Percentiles rank a stretch among this genome's conserved stretches.
These are phyloP conservation scores for Suillus placidus DNA, from an alignment of 768 basidiomycete genomes.

Conservation along the genomic window DNA sequence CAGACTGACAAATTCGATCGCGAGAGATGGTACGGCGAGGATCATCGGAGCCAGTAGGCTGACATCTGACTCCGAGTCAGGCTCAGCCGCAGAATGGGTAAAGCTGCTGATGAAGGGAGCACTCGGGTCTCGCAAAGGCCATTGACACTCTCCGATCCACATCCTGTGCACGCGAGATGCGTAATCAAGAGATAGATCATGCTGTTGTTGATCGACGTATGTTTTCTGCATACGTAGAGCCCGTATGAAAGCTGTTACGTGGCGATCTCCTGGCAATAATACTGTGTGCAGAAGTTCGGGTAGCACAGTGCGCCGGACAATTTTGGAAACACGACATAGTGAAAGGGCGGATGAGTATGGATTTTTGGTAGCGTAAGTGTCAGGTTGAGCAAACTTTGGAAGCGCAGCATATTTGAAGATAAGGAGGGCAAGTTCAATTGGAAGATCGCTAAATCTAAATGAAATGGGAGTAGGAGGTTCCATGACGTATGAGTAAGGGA, in stretches of 20 bases:
- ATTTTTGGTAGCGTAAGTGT: background rate
- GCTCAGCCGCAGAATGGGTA: background rate
- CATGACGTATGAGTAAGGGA: background rate
- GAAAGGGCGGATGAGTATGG: conserved; percentile 29
- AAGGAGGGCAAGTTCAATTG: conserved; percentile 40
- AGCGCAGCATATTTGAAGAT: conserved; percentile 36
- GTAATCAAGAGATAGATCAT: conserved; percentile 37
- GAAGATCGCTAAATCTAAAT: conserved; percentile 27
- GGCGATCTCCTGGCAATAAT: conserved; percentile 25
- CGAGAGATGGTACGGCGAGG: conserved; percentile 25
- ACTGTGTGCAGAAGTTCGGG: conserved; percentile 43
- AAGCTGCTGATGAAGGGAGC: background rate
- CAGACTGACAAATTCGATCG: conserved; percentile 35
- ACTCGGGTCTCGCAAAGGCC: conserved; percentile 19
- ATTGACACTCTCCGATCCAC: conserved; percentile 37
- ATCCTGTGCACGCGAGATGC: conserved; percentile 34
- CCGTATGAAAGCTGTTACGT: conserved; percentile 29
- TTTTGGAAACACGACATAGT: conserved; percentile 37
- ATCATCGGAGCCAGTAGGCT: conserved; percentile 15
- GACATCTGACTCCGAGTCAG: conserved; percentile 19
- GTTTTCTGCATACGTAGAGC: conserved; percentile 32
- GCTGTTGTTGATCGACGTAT: conserved; percentile 11
- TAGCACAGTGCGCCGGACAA: conserved; percentile 39
- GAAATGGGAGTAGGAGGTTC: conserved; percentile 8
- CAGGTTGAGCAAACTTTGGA: conserved; percentile 19